Evolutionary conservation across 345 rosid genomes (phyloP).

Genomic region (Eucalyptus globulus): DNA sequence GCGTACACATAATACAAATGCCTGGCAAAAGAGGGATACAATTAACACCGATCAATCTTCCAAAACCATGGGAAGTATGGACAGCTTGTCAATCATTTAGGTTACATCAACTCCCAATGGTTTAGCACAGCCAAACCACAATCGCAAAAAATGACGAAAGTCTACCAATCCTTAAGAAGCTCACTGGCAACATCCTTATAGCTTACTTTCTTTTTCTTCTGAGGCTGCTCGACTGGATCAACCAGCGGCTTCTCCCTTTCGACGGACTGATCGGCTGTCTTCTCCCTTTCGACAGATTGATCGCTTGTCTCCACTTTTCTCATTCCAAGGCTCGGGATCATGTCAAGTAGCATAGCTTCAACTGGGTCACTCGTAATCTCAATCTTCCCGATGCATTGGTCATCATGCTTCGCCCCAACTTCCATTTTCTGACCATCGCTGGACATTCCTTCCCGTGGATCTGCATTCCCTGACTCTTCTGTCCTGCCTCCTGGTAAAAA

Average conservation of each 20-base stretch:
- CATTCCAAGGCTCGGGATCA: slow-evolving; percentile 73
- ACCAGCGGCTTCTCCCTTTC: slow-evolving; percentile 12
- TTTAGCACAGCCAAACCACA: neutral
- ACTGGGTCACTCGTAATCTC: slow-evolving; percentile 61
- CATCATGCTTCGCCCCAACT: neutral
- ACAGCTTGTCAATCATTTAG: neutral
- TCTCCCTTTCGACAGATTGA: slow-evolving; percentile 2
- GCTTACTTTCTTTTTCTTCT: slow-evolving; percentile 85
- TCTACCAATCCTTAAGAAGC: slow-evolving; percentile 54
- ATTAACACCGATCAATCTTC: neutral
- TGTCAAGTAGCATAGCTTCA: slow-evolving; percentile 67
- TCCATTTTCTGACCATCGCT: neutral
- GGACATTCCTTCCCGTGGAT: neutral
- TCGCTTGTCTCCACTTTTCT: slow-evolving; percentile 12
- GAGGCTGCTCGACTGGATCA: slow-evolving; percentile 4
- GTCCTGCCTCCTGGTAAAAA: neutral
- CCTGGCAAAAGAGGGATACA: neutral
- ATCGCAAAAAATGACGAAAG: neutral
- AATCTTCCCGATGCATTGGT: neutral
- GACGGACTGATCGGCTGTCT: neutral
- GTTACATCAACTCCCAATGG: neutral
- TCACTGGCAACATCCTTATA: slow-evolving; percentile 60
- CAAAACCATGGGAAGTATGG: neutral
- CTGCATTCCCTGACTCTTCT: neutral
- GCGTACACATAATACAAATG: neutral